Conservation (phyloP, 1,284 basidiomycete species). For the Pyrrhoderma lamaoense region DNA sequence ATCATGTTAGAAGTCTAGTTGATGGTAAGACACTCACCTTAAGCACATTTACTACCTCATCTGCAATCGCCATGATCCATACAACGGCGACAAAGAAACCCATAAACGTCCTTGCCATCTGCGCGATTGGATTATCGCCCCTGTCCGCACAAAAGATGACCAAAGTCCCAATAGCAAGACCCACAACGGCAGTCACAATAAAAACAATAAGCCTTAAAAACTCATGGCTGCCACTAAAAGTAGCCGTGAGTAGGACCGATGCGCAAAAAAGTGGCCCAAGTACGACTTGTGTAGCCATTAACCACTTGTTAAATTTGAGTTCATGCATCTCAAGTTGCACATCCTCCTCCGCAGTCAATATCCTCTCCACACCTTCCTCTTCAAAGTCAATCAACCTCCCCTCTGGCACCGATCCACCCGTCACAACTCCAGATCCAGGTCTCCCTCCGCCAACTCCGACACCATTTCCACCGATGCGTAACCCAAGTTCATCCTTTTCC, state of each 20-base stretch:
- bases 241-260: constrained; percentile 62
- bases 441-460: neutral
- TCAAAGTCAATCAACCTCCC: constrained; percentile 56
- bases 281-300: constrained; percentile 75
- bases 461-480: constrained; percentile 4
- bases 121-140: constrained; percentile 51
- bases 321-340: constrained; percentile 36
- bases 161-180: constrained; percentile 45
- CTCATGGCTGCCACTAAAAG: constrained; percentile 33
- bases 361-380: constrained; percentile 57
- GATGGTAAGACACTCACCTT: constrained; percentile 44
- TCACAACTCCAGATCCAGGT: neutral
- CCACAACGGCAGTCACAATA: constrained; percentile 46
- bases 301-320: constrained; percentile 69
- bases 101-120: constrained; percentile 75
- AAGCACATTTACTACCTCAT: constrained; percentile 85
- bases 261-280: constrained; percentile 74
- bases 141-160: constrained; percentile 56
- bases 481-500: constrained; percentile 34
- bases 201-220: constrained; percentile 54
- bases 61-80: constrained; percentile 95
- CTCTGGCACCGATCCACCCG: constrained; percentile 31
- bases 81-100: constrained; percentile 86
- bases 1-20: neutral
- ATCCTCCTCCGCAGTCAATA: constrained; percentile 71